Evolutionary conservation across 176 grass and related monocot genomes (phyloP).

Genomic region (Puya raimondii): DNA sequence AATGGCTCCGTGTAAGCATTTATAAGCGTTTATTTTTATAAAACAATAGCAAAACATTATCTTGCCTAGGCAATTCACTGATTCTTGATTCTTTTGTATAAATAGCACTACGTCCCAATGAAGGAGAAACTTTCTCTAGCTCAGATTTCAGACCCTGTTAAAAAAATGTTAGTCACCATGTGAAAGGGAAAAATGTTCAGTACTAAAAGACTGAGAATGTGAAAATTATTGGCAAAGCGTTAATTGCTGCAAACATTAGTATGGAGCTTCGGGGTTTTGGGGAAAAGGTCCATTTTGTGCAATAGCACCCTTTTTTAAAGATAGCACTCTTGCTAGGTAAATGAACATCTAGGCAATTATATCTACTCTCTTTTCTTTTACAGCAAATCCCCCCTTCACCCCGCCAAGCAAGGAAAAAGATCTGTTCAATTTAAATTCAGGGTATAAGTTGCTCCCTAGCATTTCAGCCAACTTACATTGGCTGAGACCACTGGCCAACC

Average conservation of each 20-base stretch:
- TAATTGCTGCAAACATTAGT: background rate
- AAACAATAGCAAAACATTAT: constrained; percentile 1
- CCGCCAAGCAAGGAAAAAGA: no score
- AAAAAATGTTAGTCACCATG: background rate
- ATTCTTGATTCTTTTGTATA: constrained; percentile 84
- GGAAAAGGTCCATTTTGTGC: background rate
- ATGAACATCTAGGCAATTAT: no score
- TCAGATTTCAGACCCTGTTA: constrained; percentile 79
- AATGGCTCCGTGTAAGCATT: constrained; percentile 12
- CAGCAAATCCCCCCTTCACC: no score
- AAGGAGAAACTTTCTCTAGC: constrained; percentile 84
- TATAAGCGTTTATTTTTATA: constrained; percentile 4
- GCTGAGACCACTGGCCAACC: no score
- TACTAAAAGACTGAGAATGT: background rate
- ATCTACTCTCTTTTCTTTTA: background rate
- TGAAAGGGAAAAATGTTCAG: background rate
- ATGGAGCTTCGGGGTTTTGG: background rate
- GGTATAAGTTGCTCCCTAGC: no score
- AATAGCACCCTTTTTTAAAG: background rate
- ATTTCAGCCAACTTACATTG: no score
- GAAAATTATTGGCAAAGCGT: background rate
- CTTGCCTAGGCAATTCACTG: constrained; percentile 72
- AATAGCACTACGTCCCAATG: constrained; percentile 58
- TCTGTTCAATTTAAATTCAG: no score
- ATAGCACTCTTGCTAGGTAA: background rate